Base-by-base conservation (phyloP, 2,329 filamentous ascomycete species). In the Neobulgaria alba region DNA sequence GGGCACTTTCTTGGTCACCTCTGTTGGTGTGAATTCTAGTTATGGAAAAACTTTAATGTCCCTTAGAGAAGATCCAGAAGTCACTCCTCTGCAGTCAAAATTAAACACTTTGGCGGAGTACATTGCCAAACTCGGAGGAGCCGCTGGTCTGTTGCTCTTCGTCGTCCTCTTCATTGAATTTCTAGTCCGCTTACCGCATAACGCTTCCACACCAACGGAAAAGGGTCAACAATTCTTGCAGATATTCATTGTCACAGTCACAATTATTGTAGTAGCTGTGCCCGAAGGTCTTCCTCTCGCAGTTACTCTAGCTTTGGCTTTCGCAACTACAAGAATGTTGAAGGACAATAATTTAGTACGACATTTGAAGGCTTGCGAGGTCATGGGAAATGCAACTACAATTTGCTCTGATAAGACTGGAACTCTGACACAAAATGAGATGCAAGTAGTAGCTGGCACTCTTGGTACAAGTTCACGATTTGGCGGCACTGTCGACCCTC, bases 341-440 rank as follows among this genome's bases (percentile, higher is more conserved):
- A 81, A 79, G 54, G 78, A 82, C 59, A 81, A 82, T 63, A 83
- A 82, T 48, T 63, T 83, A 20, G 79, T 84, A n/a, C 75, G 79
- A 42, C 67, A 80, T 23, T 65, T 84, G 19, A 71, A 76, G 43
- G 79, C 79, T 43, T 82, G 78, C 56, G 79, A 84, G 59, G 81
- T 78, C 3, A 82, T 83, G 78, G 79, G 79, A 4, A 83, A 83
- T 51, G 77, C 76, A 2, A 81, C 77, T 2, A 82, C 83, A 0
- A 81, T 90, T 26, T 90, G 85, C 61, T 88, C 84, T 3, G 85
- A 86, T 60, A 86, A 86, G 62, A 86, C 82, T 1, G 82, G 82
- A 36, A 86, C 82, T 4, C 63, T 86, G 14, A 86, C 82, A 0
- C 79, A 83, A 43, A 85, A 85, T 56, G 77, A 79, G 59, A 85